Evolutionary conservation across 768 basidiomycete species (phyloP).

Genomic region (Lactifluus rugatus): DNA sequence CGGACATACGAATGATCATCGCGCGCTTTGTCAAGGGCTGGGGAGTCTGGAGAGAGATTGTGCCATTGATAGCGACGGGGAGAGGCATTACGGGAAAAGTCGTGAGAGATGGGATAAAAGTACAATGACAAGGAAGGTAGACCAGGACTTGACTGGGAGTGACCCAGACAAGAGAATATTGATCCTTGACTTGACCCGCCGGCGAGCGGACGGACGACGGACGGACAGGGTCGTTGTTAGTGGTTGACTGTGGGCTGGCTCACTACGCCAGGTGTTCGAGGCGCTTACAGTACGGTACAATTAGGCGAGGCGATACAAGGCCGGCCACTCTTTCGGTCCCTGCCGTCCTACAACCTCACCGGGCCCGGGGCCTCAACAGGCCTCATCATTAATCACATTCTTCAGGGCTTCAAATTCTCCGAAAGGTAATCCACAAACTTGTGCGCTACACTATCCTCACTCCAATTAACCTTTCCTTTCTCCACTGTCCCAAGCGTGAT

Average conservation of each 20-base stretch:
- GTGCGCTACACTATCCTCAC: slow-evolving; percentile 53
- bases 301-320: no score
- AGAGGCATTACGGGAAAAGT: slow-evolving; percentile 46
- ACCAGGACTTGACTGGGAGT: not conserved
- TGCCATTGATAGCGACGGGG: slow-evolving; percentile 34
- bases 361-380: no score
- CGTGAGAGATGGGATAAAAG: slow-evolving; percentile 4
- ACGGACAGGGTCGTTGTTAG: not conserved
- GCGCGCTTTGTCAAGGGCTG: slow-evolving; percentile 60
- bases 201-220: not conserved
- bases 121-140: not conserved
- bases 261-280: not conserved
- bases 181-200: not conserved
- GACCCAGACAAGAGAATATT: not conserved
- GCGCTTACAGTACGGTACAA: no score
- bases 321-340: no score
- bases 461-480: slow-evolving; percentile 69
- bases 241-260: not conserved
- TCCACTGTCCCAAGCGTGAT: slow-evolving; percentile 76
- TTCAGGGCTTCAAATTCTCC: slow-evolving; percentile 44
- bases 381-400: no score
- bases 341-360: not conserved
- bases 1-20: slow-evolving; percentile 67
- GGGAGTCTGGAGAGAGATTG: slow-evolving; percentile 46
- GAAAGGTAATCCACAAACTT: slow-evolving; percentile 68